phyloP scores from a whole-genome alignment of 2,329 filamentous ascomycete species.

The Fusarium robinianum region DNA sequence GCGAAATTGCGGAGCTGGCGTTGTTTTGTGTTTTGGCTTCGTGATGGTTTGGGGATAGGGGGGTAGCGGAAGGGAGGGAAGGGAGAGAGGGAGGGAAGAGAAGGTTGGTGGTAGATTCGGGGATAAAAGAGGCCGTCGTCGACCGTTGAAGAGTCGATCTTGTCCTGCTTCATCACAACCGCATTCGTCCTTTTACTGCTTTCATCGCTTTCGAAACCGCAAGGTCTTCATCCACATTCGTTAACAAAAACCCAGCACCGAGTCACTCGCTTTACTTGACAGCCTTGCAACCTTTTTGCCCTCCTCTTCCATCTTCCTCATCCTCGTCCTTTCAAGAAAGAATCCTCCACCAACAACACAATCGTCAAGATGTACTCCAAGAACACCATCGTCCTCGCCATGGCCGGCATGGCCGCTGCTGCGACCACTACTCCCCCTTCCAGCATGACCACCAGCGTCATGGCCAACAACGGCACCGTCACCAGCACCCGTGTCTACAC shows the following conservation, averaged over 20 bases:
- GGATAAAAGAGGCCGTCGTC: conserved; percentile 31
- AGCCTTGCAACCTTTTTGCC: conserved; percentile 14
- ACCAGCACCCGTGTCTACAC: conserved; percentile 44
- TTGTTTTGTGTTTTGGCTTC: neutral
- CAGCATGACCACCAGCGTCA: conserved; percentile 10
- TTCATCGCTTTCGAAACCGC: conserved; percentile 9
- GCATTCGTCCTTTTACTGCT: conserved; percentile 16
- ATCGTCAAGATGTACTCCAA: conserved; percentile 35
- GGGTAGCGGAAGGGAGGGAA: conserved; percentile 13
- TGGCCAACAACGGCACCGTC: conserved; percentile 33
- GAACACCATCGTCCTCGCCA: conserved; percentile 34
- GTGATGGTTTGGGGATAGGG: conserved; percentile 18
- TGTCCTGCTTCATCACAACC: conserved; percentile 5
- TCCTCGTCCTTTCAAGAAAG: conserved; percentile 2
- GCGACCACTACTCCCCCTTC: conserved; percentile 14
- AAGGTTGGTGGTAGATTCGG: conserved; percentile 6
- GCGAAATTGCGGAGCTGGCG: too few relatives aligned
- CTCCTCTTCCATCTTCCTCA: conserved; percentile 10
- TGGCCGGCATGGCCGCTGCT: conserved; percentile 32
- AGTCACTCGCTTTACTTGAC: conserved; percentile 35
- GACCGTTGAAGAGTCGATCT: neutral
- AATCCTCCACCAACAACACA: conserved; percentile 17
- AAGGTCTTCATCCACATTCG: conserved; percentile 23
- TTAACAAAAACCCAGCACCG: conserved; percentile 25
- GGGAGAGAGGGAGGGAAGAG: conserved; percentile 5